These are phyloP conservation scores for Zymoseptoria pseudotritici DNA, from an alignment of 2,329 filamentous ascomycete genomes.

Conservation along the genomic window DNA sequence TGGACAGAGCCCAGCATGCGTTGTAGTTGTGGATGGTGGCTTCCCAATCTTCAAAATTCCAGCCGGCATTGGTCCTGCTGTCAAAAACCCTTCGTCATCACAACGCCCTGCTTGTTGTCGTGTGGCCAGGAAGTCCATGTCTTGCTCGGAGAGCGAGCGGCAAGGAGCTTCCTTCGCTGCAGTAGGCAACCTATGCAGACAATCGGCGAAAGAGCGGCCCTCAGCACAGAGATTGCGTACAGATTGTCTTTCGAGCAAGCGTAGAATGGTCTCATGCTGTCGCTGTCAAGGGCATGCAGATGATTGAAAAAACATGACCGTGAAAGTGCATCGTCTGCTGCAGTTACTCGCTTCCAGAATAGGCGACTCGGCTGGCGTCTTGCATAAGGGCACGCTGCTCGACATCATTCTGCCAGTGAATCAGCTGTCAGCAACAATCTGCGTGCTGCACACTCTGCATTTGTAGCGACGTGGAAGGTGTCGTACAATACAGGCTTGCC, in stretches of 20 bases:
- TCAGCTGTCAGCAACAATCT: neutral
- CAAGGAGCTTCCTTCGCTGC: neutral
- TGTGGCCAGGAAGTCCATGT: neutral
- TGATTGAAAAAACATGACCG: neutral
- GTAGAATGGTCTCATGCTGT: neutral
- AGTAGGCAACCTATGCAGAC: neutral
- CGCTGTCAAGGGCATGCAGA: neutral
- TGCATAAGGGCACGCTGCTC: neutral
- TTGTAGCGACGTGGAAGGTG: neutral
- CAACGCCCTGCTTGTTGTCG: neutral
- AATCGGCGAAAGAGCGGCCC: neutral
- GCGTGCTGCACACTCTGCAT: neutral
- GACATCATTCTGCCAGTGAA: neutral
- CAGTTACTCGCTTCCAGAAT: neutral
- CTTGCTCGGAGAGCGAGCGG: neutral
- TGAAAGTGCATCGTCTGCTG: neutral
- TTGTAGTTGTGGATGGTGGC: neutral
- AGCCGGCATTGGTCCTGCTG: neutral
- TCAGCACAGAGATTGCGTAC: neutral
- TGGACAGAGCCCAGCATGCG: neutral
- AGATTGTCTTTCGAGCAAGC: neutral
- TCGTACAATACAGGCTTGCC: neutral
- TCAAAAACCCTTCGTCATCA: neutral
- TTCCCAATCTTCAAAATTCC: neutral
- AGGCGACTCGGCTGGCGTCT: neutral